Percentiles rank a stretch among this genome's conserved stretches.
These are phyloP conservation scores for Rhytidiadelphus loreus DNA, from an alignment of 225 moss, liverwort and hornwort genomes.

Conservation along the genomic window DNA sequence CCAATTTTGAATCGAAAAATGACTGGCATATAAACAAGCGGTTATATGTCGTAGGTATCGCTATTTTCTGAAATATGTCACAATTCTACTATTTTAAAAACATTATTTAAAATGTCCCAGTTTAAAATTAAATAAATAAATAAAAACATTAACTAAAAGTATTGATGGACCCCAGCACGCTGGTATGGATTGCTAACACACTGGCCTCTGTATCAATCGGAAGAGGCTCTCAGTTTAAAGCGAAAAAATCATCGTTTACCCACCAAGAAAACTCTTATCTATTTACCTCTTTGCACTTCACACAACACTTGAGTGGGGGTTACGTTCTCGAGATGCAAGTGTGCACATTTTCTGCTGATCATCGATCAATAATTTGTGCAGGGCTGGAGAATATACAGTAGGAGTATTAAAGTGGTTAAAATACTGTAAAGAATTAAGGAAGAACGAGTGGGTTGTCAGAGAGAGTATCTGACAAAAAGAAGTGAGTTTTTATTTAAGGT, in stretches of 20 bases:
- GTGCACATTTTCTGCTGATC: neutral
- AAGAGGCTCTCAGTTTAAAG: neutral
- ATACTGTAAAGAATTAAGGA: neutral
- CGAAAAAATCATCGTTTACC: neutral
- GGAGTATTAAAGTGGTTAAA: neutral
- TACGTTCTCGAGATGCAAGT: neutral
- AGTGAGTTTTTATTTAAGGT: neutral
- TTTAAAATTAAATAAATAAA: neutral
- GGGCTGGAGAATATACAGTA: neutral
- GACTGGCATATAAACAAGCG: neutral
- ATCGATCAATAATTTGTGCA: slow-evolving; percentile 3
- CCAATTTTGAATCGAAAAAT: neutral
- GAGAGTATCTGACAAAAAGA: neutral
- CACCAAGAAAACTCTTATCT: neutral
- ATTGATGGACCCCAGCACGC: neutral
- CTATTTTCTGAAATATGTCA: neutral
- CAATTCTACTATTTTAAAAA: neutral
- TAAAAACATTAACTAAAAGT: too few species aligned
- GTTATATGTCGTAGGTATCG: too few species aligned
- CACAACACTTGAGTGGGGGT: neutral
- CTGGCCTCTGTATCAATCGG: neutral
- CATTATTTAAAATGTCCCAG: too few species aligned
- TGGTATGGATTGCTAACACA: neutral
- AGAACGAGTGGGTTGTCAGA: neutral
- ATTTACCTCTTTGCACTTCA: neutral